These are phyloP conservation scores for Middelhovenomyces tepae DNA, from an alignment of 805 yeast genomes.

Conservation along the genomic window DNA sequence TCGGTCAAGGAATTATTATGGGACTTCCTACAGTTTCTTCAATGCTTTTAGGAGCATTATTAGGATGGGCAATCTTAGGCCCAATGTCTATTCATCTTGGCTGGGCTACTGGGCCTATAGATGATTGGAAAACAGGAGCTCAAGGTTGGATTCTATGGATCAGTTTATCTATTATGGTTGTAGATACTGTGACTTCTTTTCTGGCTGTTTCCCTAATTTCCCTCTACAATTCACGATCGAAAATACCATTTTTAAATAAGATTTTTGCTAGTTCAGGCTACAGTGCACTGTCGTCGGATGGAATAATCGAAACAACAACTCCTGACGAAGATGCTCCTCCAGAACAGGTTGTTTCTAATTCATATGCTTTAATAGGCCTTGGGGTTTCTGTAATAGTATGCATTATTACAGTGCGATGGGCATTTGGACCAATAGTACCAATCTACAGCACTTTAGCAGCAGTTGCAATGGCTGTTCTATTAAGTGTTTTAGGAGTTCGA, in stretches of 20 bases:
- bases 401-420: conserved; percentile 48
- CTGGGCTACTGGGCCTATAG: conserved; percentile 88
- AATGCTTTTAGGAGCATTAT: conserved; percentile 79
- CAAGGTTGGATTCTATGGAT: conserved; percentile 98
- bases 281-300: neutral
- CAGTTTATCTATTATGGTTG: conserved; percentile 85
- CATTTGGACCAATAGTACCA: conserved; percentile 70
- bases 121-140: conserved; percentile 88
- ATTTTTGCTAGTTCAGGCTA: neutral
- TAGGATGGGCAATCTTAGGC: conserved; percentile 91
- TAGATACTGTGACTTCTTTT: conserved; percentile 80
- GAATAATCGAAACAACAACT: neutral
- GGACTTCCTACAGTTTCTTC: conserved; percentile 85
- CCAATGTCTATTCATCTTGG: conserved; percentile 60
- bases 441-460: conserved; percentile 60
- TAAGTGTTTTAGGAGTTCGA: conserved; percentile 81
- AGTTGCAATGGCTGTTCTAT: conserved; percentile 61
- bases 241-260: neutral
- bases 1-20: conserved; percentile 98
- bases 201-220: conserved; percentile 48
- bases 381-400: conserved; percentile 60
- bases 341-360: conserved; percentile 42
- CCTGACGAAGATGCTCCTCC: conserved; percentile 23
- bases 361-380: conserved; percentile 51
- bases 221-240: conserved; percentile 2